Evolutionary conservation across 1,139 yeast species (phyloP).

Genomic region (Yamadazyma oceani): DNA sequence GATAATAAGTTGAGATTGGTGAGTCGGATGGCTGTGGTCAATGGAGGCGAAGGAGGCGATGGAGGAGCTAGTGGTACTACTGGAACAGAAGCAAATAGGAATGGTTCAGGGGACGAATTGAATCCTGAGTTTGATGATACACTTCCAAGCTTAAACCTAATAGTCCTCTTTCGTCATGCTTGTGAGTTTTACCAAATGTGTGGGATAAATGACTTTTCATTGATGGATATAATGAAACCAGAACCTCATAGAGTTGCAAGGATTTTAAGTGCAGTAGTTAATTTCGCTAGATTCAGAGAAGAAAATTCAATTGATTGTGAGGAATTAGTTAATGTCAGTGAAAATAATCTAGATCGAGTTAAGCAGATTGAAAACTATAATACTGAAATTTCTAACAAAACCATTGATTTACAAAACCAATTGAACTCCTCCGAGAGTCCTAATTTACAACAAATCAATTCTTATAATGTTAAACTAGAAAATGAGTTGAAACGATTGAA

Average conservation of each 20-base stretch:
- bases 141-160: slow-evolving; percentile 39
- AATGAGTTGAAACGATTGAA: slow-evolving; percentile 63
- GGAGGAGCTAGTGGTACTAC: slow-evolving; percentile 7
- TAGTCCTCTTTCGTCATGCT: slow-evolving; percentile 60
- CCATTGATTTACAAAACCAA: slow-evolving; percentile 37
- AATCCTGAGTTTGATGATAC: slow-evolving; percentile 21
- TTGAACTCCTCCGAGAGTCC: slow-evolving; percentile 19
- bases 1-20: slow-evolving; percentile 20
- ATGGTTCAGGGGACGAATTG: neutral
- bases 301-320: slow-evolving; percentile 72
- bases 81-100: neutral
- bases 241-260: slow-evolving; percentile 65
- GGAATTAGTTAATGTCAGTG: slow-evolving; percentile 56
- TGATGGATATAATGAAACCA: slow-evolving; percentile 66
- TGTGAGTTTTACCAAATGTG: slow-evolving; percentile 65
- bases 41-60: neutral
- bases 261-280: slow-evolving; percentile 78
- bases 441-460: slow-evolving; percentile 47
- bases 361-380: slow-evolving; percentile 34
- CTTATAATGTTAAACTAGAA: slow-evolving; percentile 61
- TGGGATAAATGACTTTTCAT: slow-evolving; percentile 75
- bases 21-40: slow-evolving; percentile 6
- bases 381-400: slow-evolving; percentile 40
- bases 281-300: slow-evolving; percentile 82
- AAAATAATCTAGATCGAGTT: slow-evolving; percentile 43